Evolutionary conservation across 257 asterid genomes (phyloP), one percentile per base, ranked within the genome.

Genomic region (Solanum chilense): DNA sequence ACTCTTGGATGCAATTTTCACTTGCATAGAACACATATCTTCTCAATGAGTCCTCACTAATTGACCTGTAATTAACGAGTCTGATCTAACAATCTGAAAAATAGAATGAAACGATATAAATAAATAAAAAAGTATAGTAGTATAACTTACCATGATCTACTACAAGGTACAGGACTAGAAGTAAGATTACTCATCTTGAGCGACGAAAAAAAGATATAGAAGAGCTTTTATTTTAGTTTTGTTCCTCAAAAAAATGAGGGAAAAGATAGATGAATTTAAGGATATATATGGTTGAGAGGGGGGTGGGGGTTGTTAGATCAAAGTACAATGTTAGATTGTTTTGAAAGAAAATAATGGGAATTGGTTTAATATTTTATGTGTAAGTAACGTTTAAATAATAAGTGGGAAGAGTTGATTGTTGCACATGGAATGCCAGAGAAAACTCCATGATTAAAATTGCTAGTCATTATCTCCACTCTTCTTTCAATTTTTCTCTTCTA

Each of bases 351-450:
- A 87, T 85, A 82, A 39, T 86, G 70, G 41, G 85, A 58, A 89
- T 85, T 33, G 12, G 41, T 87, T 87, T 84, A 74, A n/a, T 56
- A 80, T 47, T 29, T 9, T 77, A 44, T 77, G 25, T 13, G 9
- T 76, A 2, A 13, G 58, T 42, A 45, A 71, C 29, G 89, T 86
- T n/a, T 87, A 84, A 90, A 92, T 87, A 92, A 91, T 89, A 89
- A 86, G 98, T 91, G 92, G 95, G 94, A 62, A 21, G 88, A 88
- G 88, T 83, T 85, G 88, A 93, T 81, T 88, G 95, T 90, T 47
- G 98, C 98, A 95, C 98, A 94, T 95, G 98, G 94, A 94, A 91
- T 93, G 98, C 93, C 97, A 94, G 98, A 91, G 84, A 90, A 88
- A 92, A 29, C 92, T 90, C 95, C 94, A 94, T 95, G 92, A 95